Evolutionary conservation across 148 eudicot species (phyloP).

Genomic region (Salicornia ramosissima): DNA sequence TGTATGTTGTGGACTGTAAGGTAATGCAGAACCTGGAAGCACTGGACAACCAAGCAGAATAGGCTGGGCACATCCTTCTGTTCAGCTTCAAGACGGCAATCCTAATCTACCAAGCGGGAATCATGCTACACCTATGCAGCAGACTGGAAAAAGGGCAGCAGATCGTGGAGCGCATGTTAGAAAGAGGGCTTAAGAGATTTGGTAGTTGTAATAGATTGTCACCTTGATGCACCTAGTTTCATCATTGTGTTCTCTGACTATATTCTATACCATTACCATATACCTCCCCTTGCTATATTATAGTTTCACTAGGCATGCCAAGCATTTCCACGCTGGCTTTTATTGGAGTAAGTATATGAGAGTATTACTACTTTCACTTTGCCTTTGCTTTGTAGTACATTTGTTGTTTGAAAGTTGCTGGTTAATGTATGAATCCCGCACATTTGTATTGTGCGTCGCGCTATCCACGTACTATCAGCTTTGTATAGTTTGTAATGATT

Average conservation of each 20-base stretch:
- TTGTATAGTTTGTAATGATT: background rate
- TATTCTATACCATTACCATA: background rate
- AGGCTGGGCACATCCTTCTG: slow-evolving; percentile 75
- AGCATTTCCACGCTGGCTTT: background rate
- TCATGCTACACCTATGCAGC: slow-evolving; percentile 19
- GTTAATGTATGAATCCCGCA: background rate
- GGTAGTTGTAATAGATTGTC: background rate
- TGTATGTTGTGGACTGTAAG: slow-evolving; percentile 2
- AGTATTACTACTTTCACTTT: background rate
- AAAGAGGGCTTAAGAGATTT: slow-evolving; percentile 26
- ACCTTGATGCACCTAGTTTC: background rate
- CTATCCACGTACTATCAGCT: background rate
- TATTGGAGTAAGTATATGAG: background rate
- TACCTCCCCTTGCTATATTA: background rate
- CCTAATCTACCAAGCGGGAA: slow-evolving; percentile 10
- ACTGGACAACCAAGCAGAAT: slow-evolving; percentile 32
- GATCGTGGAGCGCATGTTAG: slow-evolving; percentile 22
- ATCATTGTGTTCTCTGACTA: background rate
- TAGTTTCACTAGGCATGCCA: slow-evolving; percentile 1
- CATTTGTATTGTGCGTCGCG: background rate
- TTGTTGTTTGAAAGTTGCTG: background rate
- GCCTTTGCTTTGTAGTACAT: background rate
- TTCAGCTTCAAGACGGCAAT: slow-evolving; percentile 25
- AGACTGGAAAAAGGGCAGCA: slow-evolving; percentile 17
- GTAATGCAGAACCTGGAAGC: slow-evolving; percentile 28